Evolutionary conservation across 2,329 filamentous ascomycete genomes (phyloP).

Genomic region (Ophiobolus disseminans): DNA sequence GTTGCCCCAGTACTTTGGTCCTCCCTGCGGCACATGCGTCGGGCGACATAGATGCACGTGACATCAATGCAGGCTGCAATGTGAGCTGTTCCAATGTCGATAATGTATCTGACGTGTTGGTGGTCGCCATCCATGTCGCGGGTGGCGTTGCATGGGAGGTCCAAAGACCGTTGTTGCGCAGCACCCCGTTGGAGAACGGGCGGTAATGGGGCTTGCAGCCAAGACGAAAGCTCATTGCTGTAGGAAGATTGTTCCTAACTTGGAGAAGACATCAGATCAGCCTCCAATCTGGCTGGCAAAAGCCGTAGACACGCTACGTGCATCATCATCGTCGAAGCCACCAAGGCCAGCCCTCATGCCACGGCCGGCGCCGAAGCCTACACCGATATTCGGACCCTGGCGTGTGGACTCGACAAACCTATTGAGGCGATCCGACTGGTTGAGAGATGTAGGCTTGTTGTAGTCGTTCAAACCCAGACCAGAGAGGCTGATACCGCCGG

Average conservation of each 20-base stretch:
- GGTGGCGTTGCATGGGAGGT: background rate
- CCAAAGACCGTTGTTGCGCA: background rate
- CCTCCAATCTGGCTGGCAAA: conserved; percentile 96
- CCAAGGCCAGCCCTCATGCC: conserved; percentile 50
- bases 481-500: conserved; percentile 86
- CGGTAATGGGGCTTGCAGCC: conserved; percentile 6
- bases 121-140: background rate
- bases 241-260: conserved; percentile 2
- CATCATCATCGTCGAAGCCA: conserved; percentile 79
- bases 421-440: conserved; percentile 88
- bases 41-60: too few species aligned
- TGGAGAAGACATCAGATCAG: conserved; percentile 63
- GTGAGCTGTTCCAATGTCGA: conserved; percentile 2
- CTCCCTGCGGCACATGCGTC: too few species aligned
- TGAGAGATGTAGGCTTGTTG: conserved; percentile 75
- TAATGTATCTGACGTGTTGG: conserved; percentile 5
- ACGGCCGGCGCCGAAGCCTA: conserved; percentile 53
- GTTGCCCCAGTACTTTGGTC: too few species aligned
- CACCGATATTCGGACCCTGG: conserved; percentile 59
- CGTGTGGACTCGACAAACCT: conserved; percentile 90
- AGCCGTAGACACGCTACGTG: conserved; percentile 93
- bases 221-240: conserved; percentile 4
- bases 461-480: conserved; percentile 78
- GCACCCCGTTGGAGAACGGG: background rate
- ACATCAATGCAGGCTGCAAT: conserved; percentile 2